A percentile compares a stretch with the other conserved stretches of the same genome.
These are phyloP conservation scores for Alternaria brassicae DNA, from an alignment of 2,329 filamentous ascomycete genomes.

Conservation along the genomic window DNA sequence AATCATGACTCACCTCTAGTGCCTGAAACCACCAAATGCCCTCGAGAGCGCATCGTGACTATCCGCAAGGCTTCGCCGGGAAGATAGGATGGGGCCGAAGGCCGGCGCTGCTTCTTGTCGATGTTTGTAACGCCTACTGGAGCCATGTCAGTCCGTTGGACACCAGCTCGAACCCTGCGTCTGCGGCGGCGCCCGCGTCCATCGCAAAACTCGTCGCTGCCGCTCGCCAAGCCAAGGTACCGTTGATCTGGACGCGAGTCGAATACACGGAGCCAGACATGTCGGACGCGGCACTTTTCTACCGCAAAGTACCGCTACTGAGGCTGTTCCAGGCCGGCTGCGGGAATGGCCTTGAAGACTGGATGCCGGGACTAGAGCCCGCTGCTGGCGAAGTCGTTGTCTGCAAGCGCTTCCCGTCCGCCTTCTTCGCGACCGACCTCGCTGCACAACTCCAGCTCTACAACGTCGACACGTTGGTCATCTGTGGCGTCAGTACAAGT, in stretches of 20 bases:
- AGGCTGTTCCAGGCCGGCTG: slow-evolving; percentile 54
- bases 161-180: slow-evolving; percentile 48
- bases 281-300: slow-evolving; percentile 56
- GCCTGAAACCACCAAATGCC: slow-evolving; percentile 26
- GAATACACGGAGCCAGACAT: slow-evolving; percentile 55
- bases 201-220: slow-evolving; percentile 53
- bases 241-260: slow-evolving; percentile 56
- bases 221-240: slow-evolving; percentile 49
- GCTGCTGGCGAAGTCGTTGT: slow-evolving; percentile 45
- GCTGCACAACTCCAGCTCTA: slow-evolving; percentile 50
- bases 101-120: slow-evolving; percentile 56
- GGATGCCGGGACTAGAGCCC: slow-evolving; percentile 52
- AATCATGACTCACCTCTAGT: slow-evolving; percentile 13
- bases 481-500: slow-evolving; percentile 58
- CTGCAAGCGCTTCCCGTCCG: slow-evolving; percentile 55
- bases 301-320: slow-evolving; percentile 53
- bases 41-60: slow-evolving; percentile 9
- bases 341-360: slow-evolving; percentile 50
- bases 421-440: slow-evolving; percentile 57
- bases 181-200: slow-evolving; percentile 46
- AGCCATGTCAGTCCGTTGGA: slow-evolving; percentile 53
- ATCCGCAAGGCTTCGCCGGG: slow-evolving; percentile 47
- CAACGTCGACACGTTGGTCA: slow-evolving; percentile 54
- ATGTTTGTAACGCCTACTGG: slow-evolving; percentile 59
- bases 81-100: slow-evolving; percentile 55